Base-by-base conservation (phyloP, 352 stramenopile genomes). In the Phytophthora quininea region DNA sequence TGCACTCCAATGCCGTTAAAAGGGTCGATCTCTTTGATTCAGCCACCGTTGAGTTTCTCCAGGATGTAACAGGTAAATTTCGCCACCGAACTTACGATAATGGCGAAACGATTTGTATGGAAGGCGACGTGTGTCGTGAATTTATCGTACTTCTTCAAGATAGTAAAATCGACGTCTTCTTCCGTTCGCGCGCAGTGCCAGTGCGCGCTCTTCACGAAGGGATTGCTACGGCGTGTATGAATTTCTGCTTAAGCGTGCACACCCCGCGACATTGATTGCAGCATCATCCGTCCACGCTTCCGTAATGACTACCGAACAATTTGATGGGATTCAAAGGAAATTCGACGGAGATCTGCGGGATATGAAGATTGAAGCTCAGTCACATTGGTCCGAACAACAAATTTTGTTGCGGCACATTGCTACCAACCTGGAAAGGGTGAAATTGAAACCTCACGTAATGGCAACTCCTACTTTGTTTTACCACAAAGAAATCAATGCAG, bases 51-150 rank as follows among this genome's bases (percentile, higher is more conserved):
- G 82, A 89, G 30, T 88, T 90, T 40, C 57, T 86, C 5, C 74
- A 90, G 27, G 76, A 88, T 63, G 77, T 92, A 10, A 92, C 83
- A 0, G 84, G 82, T 1, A 87, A 90, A 42, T 90, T 92, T 42
- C 79, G 84, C 1, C 76, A 89, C 52, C 80, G 82, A 7, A 85
- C 58, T 14, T 90, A 85, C 50, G 80, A 90, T 31, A 83, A 82
- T 27, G 84, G 84, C 0, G 84, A 90, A 45, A 88, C 76, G 3
- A 63, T 90, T 12, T 80, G 73, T 38, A 53, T 89, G 4, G 78
- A 90, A 67, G 84, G 84, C 1, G 79, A 90, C 42, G 63, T 82
- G 1, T 88, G 84, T 58, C 76, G 81, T 4, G 79, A 90, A 55
- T 90, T 88, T 35, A 29, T 90, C 11, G 76, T 88, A 19, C 71